Conservation (phyloP, 1,284 basidiomycete species). For the Sutorius eximius region DNA sequence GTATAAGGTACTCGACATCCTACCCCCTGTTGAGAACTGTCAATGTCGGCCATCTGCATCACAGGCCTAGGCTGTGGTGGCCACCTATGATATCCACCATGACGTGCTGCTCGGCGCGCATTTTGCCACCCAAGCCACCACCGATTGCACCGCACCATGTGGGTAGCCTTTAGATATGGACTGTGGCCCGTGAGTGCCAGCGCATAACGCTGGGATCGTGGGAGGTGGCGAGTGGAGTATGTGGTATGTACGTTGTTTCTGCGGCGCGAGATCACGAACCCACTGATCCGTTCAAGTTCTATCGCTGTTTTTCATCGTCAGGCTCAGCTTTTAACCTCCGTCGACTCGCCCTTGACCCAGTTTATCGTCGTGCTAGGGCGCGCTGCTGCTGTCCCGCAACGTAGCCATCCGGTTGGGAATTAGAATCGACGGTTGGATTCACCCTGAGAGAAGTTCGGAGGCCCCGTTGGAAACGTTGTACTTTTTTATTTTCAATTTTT, state of each 20-base stretch:
- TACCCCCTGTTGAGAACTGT: neutral
- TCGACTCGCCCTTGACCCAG: neutral
- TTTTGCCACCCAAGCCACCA: neutral
- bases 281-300: slow-evolving; percentile 3
- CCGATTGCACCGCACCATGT: neutral
- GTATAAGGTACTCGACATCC: neutral
- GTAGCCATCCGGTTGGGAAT: slow-evolving; percentile 9
- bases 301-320: too few species aligned
- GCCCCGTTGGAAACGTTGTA: neutral
- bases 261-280: neutral
- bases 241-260: neutral
- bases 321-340: neutral
- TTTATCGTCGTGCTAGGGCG: neutral
- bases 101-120: neutral
- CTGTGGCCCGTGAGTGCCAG: neutral
- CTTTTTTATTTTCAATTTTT: neutral
- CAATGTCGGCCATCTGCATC: neutral
- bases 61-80: too few species aligned
- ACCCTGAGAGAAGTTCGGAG: neutral
- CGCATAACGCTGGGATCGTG: neutral
- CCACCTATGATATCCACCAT: neutral
- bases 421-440: slow-evolving; percentile 1
- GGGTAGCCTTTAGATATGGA: neutral
- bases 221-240: neutral
- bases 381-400: neutral